A percentile compares a stretch with the other conserved stretches of the same genome.
These are phyloP conservation scores for Cytospora piceae DNA, from an alignment of 2,329 filamentous ascomycete genomes.

Conservation along the genomic window DNA sequence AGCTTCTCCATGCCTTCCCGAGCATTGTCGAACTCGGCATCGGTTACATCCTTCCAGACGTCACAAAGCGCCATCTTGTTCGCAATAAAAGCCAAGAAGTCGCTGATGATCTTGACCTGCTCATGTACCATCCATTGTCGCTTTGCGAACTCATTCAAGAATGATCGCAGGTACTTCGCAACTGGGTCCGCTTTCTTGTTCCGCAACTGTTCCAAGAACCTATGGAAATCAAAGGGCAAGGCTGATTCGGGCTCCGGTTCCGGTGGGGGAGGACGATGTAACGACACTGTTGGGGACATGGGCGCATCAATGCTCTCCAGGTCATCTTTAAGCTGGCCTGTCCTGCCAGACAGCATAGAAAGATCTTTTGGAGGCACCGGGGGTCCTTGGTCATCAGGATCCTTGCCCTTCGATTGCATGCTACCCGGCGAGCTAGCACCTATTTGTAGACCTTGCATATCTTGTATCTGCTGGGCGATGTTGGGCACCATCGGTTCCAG, in stretches of 20 bases:
- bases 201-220: slow-evolving; percentile 92
- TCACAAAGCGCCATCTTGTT: slow-evolving; percentile 99
- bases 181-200: slow-evolving; percentile 98
- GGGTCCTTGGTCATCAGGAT: slow-evolving; percentile 53
- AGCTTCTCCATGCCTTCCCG: slow-evolving; percentile 99
- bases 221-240: slow-evolving; percentile 94
- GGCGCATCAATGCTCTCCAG: slow-evolving; percentile 43
- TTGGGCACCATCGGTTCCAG: slow-evolving; percentile 69
- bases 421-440: slow-evolving; percentile 46
- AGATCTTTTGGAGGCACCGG: slow-evolving; percentile 66
- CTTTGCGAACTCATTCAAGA: slow-evolving; percentile 92
- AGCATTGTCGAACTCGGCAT: slow-evolving; percentile 97
- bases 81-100: slow-evolving; percentile 94
- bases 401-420: slow-evolving; percentile 43
- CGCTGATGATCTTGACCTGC: slow-evolving; percentile 97
- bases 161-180: slow-evolving; percentile 92
- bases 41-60: slow-evolving; percentile 93
- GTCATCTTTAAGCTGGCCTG: slow-evolving; percentile 45
- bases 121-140: slow-evolving; percentile 99
- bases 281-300: slow-evolving; percentile 52
- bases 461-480: slow-evolving; percentile 53
- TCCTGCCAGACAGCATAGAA: slow-evolving; percentile 43
- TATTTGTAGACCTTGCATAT: slow-evolving; percentile 49
- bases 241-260: slow-evolving; percentile 79
- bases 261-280: slow-evolving; percentile 69